Conservation (phyloP, 2,329 filamentous ascomycete species). For the Fusarium goolgardi region DNA sequence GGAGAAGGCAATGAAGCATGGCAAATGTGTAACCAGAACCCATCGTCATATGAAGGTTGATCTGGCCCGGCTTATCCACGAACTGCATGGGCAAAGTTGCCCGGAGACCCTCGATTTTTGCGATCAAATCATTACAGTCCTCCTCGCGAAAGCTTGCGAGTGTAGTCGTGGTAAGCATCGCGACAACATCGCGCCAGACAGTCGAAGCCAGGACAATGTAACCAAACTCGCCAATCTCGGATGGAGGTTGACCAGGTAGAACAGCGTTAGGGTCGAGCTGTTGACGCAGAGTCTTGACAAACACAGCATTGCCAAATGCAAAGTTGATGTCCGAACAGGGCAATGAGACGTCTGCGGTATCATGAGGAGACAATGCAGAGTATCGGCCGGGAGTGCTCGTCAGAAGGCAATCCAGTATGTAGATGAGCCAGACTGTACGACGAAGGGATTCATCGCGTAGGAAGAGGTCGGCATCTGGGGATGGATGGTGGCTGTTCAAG, state of each 20-base stretch:
- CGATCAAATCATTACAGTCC: conserved; percentile 62
- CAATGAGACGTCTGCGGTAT: conserved; percentile 66
- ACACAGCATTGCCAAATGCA: conserved; percentile 70
- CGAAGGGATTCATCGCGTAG: conserved; percentile 71
- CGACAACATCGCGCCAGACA: conserved; percentile 71
- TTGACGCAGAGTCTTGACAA: conserved; percentile 65
- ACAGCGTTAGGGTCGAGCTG: conserved; percentile 53
- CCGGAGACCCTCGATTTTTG: conserved; percentile 66
- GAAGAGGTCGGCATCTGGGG: conserved; percentile 67
- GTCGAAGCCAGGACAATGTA: conserved; percentile 71
- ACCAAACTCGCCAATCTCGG: conserved; percentile 70
- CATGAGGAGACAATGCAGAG: conserved; percentile 65
- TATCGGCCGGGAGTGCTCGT: conserved; percentile 71
- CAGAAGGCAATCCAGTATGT: conserved; percentile 71
- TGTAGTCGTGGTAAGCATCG: conserved; percentile 68
- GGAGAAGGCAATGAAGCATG: conserved; percentile 71
- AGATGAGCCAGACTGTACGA: conserved; percentile 71
- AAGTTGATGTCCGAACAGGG: conserved; percentile 72
- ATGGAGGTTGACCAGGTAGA: conserved; percentile 53
- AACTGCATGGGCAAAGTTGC: conserved; percentile 68
- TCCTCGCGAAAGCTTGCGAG: conserved; percentile 65
- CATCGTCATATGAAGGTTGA: conserved; percentile 72
- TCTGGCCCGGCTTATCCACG: conserved; percentile 70
- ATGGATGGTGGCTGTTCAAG: conserved; percentile 65
- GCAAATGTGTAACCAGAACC: conserved; percentile 71